Percentiles rank a stretch among this genome's conserved stretches.
Evolutionary conservation across 768 basidiomycete species (phyloP).

Genomic region (Candolleomyces eurysporus): DNA sequence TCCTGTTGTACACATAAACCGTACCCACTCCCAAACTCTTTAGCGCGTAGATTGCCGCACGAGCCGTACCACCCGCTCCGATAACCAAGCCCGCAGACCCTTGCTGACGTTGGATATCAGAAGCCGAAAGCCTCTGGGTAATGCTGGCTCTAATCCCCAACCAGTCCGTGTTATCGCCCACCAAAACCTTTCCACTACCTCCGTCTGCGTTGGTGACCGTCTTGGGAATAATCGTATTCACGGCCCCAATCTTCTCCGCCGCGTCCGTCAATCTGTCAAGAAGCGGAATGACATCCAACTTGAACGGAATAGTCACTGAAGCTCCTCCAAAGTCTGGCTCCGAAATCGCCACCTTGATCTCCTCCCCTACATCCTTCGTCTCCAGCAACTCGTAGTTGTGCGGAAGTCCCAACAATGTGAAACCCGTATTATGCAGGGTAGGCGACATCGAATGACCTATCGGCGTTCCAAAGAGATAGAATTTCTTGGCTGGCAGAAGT

Average conservation of each 20-base stretch:
- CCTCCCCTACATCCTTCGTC: conserved; percentile 60
- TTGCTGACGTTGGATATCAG: conserved; percentile 20
- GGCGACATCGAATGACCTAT: conserved; percentile 91
- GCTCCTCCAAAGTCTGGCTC: conserved; percentile 87
- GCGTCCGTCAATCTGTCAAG: conserved; percentile 79
- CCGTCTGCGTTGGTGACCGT: conserved; percentile 33
- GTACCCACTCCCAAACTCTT: conserved; percentile 60
- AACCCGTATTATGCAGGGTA: conserved; percentile 88
- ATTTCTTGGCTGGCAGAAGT: conserved; percentile 66
- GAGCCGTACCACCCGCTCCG: conserved; percentile 92
- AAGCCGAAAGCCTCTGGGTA: conserved; percentile 35
- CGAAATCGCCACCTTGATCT: conserved; percentile 60
- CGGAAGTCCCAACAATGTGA: conserved; percentile 77
- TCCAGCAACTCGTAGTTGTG: conserved; percentile 81
- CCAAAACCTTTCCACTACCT: conserved; percentile 43
- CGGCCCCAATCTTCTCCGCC: conserved; percentile 86
- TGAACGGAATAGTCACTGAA: conserved; percentile 95
- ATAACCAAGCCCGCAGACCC: conserved; percentile 70
- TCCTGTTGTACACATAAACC: conserved; percentile 90
- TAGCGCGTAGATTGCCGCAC: conserved; percentile 91
- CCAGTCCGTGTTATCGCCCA: conserved; percentile 98
- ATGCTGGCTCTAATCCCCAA: conserved; percentile 73
- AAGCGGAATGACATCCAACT: conserved; percentile 83
- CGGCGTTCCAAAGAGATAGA: conserved; percentile 88
- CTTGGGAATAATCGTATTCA: conserved; percentile 84